Conservation (phyloP, 192 early-diverging fungal genomes). For the Oehlia diaphana region DNA sequence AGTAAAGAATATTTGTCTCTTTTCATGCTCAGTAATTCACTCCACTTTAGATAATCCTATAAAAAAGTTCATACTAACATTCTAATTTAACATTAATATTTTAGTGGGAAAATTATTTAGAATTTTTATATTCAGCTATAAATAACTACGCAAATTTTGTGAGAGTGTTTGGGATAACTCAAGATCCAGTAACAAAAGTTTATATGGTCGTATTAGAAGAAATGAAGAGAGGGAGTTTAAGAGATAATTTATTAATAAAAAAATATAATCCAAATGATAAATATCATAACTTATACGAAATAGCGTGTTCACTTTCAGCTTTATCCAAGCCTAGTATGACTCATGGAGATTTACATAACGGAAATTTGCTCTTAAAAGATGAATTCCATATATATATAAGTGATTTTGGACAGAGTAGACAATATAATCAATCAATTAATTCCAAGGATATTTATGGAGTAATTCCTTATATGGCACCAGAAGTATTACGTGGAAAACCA, state of each 20-base stretch:
- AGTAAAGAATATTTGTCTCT: no score
- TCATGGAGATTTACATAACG: neutral
- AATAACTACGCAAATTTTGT: neutral
- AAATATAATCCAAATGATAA: neutral
- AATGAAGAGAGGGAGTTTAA: neutral
- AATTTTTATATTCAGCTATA: neutral
- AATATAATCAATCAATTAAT: neutral
- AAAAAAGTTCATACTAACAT: no score
- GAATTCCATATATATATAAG: neutral
- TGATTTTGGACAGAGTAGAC: neutral
- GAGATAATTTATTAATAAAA: neutral
- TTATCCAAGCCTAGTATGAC: neutral
- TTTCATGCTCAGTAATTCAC: no score
- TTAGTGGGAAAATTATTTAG: neutral
- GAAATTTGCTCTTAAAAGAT: neutral
- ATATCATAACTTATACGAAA: neutral
- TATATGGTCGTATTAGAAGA: neutral
- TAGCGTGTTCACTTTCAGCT: neutral
- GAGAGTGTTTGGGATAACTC: neutral
- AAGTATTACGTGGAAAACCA: neutral
- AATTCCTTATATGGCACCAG: neutral
- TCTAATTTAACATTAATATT: neutral
- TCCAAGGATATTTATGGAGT: neutral
- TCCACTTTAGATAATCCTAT: no score
- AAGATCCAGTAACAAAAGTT: neutral